Evolutionary conservation across 176 grass and related monocot genomes (phyloP).

Genomic region (Melocanna baccifera): DNA sequence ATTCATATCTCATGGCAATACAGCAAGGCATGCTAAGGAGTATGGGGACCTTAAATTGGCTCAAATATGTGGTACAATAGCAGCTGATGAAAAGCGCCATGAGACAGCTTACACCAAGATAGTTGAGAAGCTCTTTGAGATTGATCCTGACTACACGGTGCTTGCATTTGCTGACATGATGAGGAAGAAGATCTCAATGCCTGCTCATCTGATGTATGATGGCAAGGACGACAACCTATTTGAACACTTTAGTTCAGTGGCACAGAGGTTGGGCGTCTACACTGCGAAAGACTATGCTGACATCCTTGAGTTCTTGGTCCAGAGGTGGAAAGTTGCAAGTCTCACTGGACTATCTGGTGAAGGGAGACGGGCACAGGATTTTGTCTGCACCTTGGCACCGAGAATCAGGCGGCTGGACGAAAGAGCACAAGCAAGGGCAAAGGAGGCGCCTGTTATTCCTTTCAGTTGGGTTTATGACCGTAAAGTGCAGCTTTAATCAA

Average conservation of each 20-base stretch:
- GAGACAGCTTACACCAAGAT: conserved; percentile 81
- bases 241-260: conserved; percentile 54
- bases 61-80: conserved; percentile 69
- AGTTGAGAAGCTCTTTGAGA: conserved; percentile 68
- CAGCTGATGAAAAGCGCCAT: conserved; percentile 78
- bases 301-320: conserved; percentile 70
- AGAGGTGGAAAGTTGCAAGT: conserved; percentile 54
- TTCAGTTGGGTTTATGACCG: conserved; percentile 72
- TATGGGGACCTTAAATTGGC: conserved; percentile 70
- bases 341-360: conserved; percentile 48
- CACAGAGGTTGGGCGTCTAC: conserved; percentile 53
- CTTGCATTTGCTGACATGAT: conserved; percentile 71
- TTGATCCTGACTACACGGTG: conserved; percentile 62
- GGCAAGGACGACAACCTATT: conserved; percentile 53
- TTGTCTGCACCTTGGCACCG: conserved; percentile 55
- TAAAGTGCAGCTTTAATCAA: conserved; percentile 55
- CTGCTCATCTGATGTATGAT: conserved; percentile 69
- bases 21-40: conserved; percentile 61
- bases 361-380: conserved; percentile 61
- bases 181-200: conserved; percentile 75
- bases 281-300: conserved; percentile 72
- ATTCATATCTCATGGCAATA: conserved; percentile 75
- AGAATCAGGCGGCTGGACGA: conserved; percentile 60
- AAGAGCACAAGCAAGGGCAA: conserved; percentile 56
- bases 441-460: conserved; percentile 37